Conservation (phyloP, 2,329 filamentous ascomycete species). For the Fusarium sp. region DNA sequence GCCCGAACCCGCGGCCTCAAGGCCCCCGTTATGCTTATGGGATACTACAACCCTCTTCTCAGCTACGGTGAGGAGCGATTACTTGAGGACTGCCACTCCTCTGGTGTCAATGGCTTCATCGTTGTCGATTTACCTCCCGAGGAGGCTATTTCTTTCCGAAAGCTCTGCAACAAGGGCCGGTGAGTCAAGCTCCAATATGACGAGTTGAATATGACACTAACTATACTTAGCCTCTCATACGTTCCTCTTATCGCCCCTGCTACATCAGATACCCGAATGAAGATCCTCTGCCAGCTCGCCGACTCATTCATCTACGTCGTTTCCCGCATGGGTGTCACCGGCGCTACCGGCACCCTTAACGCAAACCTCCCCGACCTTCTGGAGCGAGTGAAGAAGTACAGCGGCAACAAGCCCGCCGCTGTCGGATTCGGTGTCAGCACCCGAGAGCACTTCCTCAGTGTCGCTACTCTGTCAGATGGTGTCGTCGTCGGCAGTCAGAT, state of each 20-base stretch:
- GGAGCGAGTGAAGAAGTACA: slow-evolving; percentile 89
- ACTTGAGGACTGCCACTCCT: slow-evolving; percentile 83
- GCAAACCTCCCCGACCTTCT: slow-evolving; percentile 84
- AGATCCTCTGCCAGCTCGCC: slow-evolving; percentile 93
- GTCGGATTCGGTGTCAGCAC: slow-evolving; percentile 98
- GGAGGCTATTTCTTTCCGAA: slow-evolving; percentile 92
- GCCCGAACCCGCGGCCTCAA: slow-evolving; percentile 81
- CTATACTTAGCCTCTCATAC: slow-evolving; percentile 78
- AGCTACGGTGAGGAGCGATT: slow-evolving; percentile 94
- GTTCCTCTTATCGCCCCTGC: slow-evolving; percentile 96
- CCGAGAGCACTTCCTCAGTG: slow-evolving; percentile 88
- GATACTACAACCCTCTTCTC: slow-evolving; percentile 97
- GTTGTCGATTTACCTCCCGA: slow-evolving; percentile 95
- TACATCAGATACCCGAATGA: slow-evolving; percentile 93
- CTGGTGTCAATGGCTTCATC: slow-evolving; percentile 95
- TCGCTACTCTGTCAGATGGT: slow-evolving; percentile 87
- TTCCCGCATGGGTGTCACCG: slow-evolving; percentile 95
- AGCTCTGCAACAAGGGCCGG: slow-evolving; percentile 82
- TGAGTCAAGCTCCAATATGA: slow-evolving; percentile 54
- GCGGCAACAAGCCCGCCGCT: slow-evolving; percentile 87
- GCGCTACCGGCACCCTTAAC: slow-evolving; percentile 85
- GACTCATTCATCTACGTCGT: slow-evolving; percentile 99
- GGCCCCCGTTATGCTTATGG: slow-evolving; percentile 92
- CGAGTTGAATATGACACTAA: not conserved
- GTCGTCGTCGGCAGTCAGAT: slow-evolving; percentile 98